Evolutionary conservation across 768 basidiomycete species (phyloP), one percentile per base, ranked within the genome.

Genomic region (Atractiella rhizophila): DNA sequence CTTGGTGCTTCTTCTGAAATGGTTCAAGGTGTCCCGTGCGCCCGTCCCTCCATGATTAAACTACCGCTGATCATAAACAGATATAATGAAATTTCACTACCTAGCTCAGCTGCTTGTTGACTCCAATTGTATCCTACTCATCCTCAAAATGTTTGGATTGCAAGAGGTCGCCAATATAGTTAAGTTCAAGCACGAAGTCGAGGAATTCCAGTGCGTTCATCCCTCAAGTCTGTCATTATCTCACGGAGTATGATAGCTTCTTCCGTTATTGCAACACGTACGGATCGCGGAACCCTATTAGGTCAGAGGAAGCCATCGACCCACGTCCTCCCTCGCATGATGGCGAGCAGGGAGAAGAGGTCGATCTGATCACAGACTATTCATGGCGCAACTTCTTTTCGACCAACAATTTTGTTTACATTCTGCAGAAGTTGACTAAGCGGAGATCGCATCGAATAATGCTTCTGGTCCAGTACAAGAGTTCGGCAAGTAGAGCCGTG

Each of bases 21-120:
- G 91, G 91, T 88, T 94, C 66, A 96, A 96, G 60, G 79, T 78
- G 19, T 94, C 88, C 37, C 91, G 88, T 94, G 50, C 58, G 83
- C 67, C 35, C 9, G 18, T 34, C 25, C 27, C 4, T 28, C 18
- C 29, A 42, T 21, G 34, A 15, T 11, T n/a, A 18, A 27, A 4
- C n/a, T 18, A 12, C 13, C 25, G 3, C 39, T 21, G 16, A 20
- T 12, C 19, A 19, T n/a, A 4, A n/a, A 13, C 50, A 96, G 88
- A 96, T 60, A 73, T 76, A 16, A 86, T 98, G 78, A 96, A 98
- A 57, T 94, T 91, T 56, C 86, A 98, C 58, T 83, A 94, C 57
- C 66, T 98, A 19, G 83, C 83, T n/a, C 85, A 88, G 57, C 70
- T 82, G 26, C 63, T 98, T 7, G 70, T 98, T 32, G 88, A 96